These are phyloP conservation scores for Wickerhamiella azymoides DNA, from an alignment of 805 yeast genomes.

Conservation along the genomic window DNA sequence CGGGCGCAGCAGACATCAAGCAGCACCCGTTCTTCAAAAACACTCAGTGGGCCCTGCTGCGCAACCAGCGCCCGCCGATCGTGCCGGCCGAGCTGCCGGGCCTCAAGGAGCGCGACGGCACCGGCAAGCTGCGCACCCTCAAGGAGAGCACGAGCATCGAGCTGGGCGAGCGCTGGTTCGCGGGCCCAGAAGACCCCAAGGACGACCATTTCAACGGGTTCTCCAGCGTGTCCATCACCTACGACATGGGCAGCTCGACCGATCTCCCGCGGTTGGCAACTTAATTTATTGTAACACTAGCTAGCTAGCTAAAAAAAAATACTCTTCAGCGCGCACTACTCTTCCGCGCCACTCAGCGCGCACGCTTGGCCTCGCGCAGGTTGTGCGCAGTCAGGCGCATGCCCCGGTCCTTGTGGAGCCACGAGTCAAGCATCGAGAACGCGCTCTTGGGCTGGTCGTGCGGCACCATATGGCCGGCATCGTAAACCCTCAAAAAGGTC, in stretches of 20 bases:
- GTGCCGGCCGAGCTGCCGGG: constrained; percentile 50
- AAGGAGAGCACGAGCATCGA: constrained; percentile 18
- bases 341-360: no score
- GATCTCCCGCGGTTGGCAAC: constrained; percentile 2
- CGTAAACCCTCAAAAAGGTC: constrained; percentile 62
- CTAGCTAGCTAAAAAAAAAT: no score
- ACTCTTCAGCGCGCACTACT: no score
- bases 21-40: constrained; percentile 81
- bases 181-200: constrained; percentile 14
- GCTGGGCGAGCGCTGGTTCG: constrained; percentile 19
- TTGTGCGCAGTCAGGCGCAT: not conserved
- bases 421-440: constrained; percentile 54
- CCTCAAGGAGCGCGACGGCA: not conserved
- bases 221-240: constrained; percentile 19
- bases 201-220: constrained; percentile 18
- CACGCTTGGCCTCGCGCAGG: no score
- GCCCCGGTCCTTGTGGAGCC: constrained; percentile 32
- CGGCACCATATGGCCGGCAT: constrained; percentile 91
- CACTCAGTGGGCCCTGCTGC: constrained; percentile 86
- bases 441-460: constrained; percentile 70
- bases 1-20: constrained; percentile 92
- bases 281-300: not conserved
- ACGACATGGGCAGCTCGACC: constrained; percentile 11
- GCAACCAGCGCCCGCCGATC: constrained; percentile 92
- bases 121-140: constrained; percentile 5